Evolutionary conservation across 495 filamentous ascomycete genomes (phyloP), one percentile per base, ranked within the genome.

Genomic region (Talaromyces stipitatus): DNA sequence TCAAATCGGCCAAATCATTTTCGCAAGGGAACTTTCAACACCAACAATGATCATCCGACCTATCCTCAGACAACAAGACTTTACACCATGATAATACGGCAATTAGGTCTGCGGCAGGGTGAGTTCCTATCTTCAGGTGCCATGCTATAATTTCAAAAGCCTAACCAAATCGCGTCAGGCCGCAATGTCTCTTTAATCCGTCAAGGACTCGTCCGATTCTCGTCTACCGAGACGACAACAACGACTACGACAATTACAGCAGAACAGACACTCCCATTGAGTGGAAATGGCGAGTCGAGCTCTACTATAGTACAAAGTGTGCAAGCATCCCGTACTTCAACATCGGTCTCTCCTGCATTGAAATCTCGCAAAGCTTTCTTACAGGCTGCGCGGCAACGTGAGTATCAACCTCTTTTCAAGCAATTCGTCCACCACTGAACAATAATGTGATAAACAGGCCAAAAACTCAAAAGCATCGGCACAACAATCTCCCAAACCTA

Each of bases 101-200:
- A 71, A 56, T 33, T 72, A 50, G 69, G 66, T 62, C 59, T 70
- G 71, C 72, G 73, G 69, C 74, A 76, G 56, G 70, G 74, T 78
- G 46, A 65, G 74, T 22, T 46, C 1, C n/a, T 4, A 45, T 20
- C 10, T 14, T 9, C 9, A 20, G 2, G 20, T n/a, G n/a, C n/a
- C n/a, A 11, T 23, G 12, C 4, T 14, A 18, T 5, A 28, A 16
- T 8, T 18, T 51, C 11, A 1, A 24, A n/a, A 41, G 5, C 0
- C 0, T 12, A 38, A 10, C 59, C 63, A 54, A 62, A 59, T 33
- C 10, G 30, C n/a, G 29, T 4, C 61, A 77, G 74, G 72, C 69
- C 74, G 74, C 73, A 70, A 74, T 63, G 61, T 75, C 50, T 61
- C 70, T 46, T 69, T 69, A 60, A 68, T 61, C 63, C 58, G 68